phyloP scores from a whole-genome alignment of 768 basidiomycete genomes.

The Trametopsis cervina region DNA sequence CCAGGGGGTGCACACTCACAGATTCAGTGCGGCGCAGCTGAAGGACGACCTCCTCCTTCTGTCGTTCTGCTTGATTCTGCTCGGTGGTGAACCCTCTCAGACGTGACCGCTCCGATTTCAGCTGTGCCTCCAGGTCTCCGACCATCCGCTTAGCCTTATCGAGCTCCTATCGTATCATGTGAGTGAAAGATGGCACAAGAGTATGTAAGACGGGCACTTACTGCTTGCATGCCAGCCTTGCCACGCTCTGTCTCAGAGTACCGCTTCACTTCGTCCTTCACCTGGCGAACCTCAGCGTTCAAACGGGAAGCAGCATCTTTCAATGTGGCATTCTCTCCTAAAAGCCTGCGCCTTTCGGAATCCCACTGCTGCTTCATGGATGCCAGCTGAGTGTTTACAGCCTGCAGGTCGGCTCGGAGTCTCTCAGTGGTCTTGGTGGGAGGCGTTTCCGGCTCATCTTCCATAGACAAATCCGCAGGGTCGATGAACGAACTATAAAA shows the following conservation, averaged over 20 bases:
- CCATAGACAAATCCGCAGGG: conserved; percentile 37
- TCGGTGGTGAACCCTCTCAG: conserved; percentile 58
- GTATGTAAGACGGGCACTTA: conserved; percentile 25
- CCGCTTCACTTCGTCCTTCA: conserved; percentile 50
- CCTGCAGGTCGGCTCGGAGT: conserved; percentile 49
- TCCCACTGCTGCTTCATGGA: conserved; percentile 65
- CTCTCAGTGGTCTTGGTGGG: conserved; percentile 63
- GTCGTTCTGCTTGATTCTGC: conserved; percentile 53
- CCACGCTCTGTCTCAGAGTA: conserved; percentile 46
- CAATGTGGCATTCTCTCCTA: conserved; percentile 67
- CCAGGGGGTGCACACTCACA: conserved; percentile 31
- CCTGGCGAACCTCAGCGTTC: conserved; percentile 50
- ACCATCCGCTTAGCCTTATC: conserved; percentile 60
- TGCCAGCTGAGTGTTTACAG: conserved; percentile 57
- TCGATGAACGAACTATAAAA: conserved; percentile 46
- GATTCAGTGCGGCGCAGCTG: conserved; percentile 68
- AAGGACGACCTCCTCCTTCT: conserved; percentile 54
- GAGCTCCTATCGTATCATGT: conserved; percentile 45
- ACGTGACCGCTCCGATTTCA: conserved; percentile 64
- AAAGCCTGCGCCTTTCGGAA: conserved; percentile 51
- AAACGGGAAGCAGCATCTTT: conserved; percentile 66
- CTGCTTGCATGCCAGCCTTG: conserved; percentile 48
- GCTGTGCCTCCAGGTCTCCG: conserved; percentile 60
- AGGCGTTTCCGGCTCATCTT: conserved; percentile 58
- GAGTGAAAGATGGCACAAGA: not conserved